A percentile compares a stretch with the other conserved stretches of the same genome.
These are phyloP conservation scores for Auxenochlorella pyrenoidosa DNA, from an alignment of 139 green algal genomes.

Conservation along the genomic window DNA sequence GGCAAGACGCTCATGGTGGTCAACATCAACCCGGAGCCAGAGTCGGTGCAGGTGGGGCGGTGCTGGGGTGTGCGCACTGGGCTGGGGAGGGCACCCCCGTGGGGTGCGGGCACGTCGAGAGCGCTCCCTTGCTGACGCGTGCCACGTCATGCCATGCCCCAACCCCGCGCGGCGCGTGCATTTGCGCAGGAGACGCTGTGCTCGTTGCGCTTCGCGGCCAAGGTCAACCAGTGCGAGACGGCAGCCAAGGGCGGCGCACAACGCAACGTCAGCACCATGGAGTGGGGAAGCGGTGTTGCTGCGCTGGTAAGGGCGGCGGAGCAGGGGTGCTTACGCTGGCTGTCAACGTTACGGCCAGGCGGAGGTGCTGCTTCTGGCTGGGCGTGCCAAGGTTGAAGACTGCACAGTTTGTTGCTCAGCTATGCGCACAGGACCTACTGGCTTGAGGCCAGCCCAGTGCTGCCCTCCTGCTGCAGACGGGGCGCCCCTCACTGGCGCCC, in stretches of 20 bases:
- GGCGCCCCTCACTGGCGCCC: constrained; percentile 30
- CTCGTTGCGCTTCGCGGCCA: constrained; percentile 91
- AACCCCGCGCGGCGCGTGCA: too few species aligned
- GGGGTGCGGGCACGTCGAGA: not conserved
- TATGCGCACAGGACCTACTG: not conserved
- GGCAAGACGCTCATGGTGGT: constrained; percentile 98
- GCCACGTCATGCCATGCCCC: not conserved
- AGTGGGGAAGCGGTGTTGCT: not conserved
- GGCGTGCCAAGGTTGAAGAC: not conserved
- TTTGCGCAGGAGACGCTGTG: constrained; percentile 77
- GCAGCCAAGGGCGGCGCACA: constrained; percentile 77
- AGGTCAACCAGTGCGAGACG: constrained; percentile 88
- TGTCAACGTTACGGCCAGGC: too few species aligned
- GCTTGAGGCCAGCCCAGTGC: too few species aligned
- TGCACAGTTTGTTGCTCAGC: not conserved
- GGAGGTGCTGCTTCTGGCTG: not conserved
- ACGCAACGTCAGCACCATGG: constrained; percentile 19
- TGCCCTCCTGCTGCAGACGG: not conserved
- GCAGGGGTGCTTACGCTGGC: not conserved
- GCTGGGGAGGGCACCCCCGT: too few species aligned
- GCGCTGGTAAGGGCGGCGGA: not conserved
- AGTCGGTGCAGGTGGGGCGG: constrained; percentile 53
- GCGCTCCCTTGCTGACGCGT: not conserved
- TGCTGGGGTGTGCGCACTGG: not conserved
- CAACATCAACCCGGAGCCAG: constrained; percentile 91